A percentile compares a stretch with the other conserved stretches of the same genome.
Conservation (phyloP, 2,329 filamentous ascomycete species). For the Cadophora luteo-olivacea region DNA sequence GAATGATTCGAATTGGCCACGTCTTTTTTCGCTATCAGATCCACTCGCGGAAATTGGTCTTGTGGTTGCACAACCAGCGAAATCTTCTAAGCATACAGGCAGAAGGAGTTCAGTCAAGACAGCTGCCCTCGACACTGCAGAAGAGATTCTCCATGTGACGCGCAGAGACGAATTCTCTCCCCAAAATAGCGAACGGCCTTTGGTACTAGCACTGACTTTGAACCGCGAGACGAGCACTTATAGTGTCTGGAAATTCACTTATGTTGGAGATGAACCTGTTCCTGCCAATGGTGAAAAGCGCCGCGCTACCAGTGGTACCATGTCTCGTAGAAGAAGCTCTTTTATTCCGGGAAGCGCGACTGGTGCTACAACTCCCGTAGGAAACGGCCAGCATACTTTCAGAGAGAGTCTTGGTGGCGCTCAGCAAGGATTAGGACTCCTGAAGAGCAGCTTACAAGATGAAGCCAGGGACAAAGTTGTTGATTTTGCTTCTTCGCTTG, state of each 20-base stretch:
- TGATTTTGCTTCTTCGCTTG: slow-evolving; percentile 74
- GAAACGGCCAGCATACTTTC: slow-evolving; percentile 62
- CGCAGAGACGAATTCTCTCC: slow-evolving; percentile 60
- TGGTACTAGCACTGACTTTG: slow-evolving; percentile 80
- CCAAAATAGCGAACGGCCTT: slow-evolving; percentile 50
- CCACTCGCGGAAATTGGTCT: slow-evolving; percentile 86
- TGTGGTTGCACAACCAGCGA: slow-evolving; percentile 68
- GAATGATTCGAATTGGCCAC: slow-evolving; percentile 68
- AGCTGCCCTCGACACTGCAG: slow-evolving; percentile 72
- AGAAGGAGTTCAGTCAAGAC: slow-evolving; percentile 51
- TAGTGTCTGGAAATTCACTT: slow-evolving; percentile 84
- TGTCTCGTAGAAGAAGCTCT: slow-evolving; percentile 61
- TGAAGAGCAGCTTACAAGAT: slow-evolving; percentile 36
- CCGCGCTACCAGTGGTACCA: slow-evolving; percentile 44
- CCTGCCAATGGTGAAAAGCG: slow-evolving; percentile 50
- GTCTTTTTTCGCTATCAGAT: slow-evolving; percentile 84
- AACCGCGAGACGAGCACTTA: slow-evolving; percentile 80
- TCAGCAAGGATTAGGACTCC: slow-evolving; percentile 24
- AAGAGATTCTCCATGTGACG: slow-evolving; percentile 86
- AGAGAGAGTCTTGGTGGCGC: slow-evolving; percentile 76
- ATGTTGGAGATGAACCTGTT: slow-evolving; percentile 70
- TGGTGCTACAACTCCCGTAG: slow-evolving; percentile 76
- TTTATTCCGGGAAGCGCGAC: slow-evolving; percentile 74
- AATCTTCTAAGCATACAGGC: slow-evolving; percentile 47
- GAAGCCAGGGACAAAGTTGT: slow-evolving; percentile 47